Evolutionary conservation across 2,329 filamentous ascomycete species (phyloP), one percentile per base, ranked within the genome.

Genomic region (Pseudocercospora musae): DNA sequence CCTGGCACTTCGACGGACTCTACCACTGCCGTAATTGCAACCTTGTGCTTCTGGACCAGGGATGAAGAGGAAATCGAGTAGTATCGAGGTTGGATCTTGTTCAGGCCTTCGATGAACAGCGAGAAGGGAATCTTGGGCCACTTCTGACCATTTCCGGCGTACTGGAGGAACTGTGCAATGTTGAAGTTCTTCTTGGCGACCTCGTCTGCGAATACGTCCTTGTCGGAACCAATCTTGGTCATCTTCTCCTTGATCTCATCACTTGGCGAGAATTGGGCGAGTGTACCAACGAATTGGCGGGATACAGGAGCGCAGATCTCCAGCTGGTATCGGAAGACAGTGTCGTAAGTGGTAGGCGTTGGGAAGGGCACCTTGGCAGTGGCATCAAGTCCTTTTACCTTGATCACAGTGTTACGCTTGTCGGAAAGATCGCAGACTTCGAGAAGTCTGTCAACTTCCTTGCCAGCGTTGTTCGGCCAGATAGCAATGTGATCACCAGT

Each of bases 41-140:
- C 92, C 81, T 92, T 94, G 79, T 96, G 89, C 75, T 95, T 93
- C 75, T 99, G 93, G 15, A 96, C 93, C 8, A 92, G 78, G 6
- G 95, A 97, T 0, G 95, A 98, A 0, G 96, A 99, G 1, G 95
- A 99, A 77, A 99, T 99, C 55, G 96, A 99, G 82, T 99, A 99
- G 84, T 98, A 99, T 55, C 95, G 91, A 42, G 95, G 94, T 78
- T 99, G 95, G 61, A 99, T 87, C 82, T 97, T 98, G 79, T 88
- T 91, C 65, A 99, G 79, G 68, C 92, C 90, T 82, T 99, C 95
- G 69, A 99, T 92, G 71, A 98, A 88, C 71, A 93, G 88, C 8
- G 95, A 96, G 80, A 99, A 98, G 15, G 95, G 96, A 60, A 97
- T 87, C 59, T 87, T 88, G 59, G 86, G 81, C 90, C 95, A 99